Conservation (phyloP, 345 rosid species). For the Boechera retrofracta region DNA sequence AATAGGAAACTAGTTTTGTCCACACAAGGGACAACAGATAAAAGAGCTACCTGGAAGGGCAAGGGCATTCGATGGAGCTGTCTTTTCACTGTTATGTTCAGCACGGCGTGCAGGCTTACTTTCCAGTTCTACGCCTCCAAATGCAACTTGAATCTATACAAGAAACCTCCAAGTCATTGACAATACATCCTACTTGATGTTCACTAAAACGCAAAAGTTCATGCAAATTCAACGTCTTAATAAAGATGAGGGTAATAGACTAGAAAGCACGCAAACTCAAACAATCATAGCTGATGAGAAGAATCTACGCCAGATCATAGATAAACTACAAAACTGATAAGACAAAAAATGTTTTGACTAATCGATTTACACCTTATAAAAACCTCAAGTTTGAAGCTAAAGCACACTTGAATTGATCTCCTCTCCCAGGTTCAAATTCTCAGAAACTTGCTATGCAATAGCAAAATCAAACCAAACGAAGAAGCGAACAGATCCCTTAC, state of each 20-base stretch:
- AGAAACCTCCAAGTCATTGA: conserved; percentile 16
- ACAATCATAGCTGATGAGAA: not conserved
- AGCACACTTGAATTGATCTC: not conserved
- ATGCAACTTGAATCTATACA: conserved; percentile 59
- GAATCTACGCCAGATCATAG: not conserved
- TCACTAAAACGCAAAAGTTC: not conserved
- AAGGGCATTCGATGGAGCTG: conserved; percentile 55
- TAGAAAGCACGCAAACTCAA: not conserved
- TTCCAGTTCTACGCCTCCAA: conserved; percentile 54
- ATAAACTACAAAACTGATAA: not conserved
- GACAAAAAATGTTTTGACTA: not conserved
- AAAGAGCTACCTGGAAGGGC: conserved; percentile 56
- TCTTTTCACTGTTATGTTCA: conserved; percentile 46
- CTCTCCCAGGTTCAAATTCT: not conserved
- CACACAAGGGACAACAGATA: conserved; percentile 34
- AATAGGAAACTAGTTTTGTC: not conserved
- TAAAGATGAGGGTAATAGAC: not conserved
- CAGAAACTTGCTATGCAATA: conserved; percentile 2
- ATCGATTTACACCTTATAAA: not conserved
- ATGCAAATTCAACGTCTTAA: not conserved
- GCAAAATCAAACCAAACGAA: not conserved
- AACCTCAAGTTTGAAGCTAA: not conserved
- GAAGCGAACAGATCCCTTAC: conserved; percentile 45
- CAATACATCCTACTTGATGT: not conserved
- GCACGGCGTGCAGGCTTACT: conserved; percentile 47